Percentiles rank a stretch among this genome's conserved stretches.
phyloP scores from a whole-genome alignment of 306 rosid genomes.

The Cucurbita maxima region DNA sequence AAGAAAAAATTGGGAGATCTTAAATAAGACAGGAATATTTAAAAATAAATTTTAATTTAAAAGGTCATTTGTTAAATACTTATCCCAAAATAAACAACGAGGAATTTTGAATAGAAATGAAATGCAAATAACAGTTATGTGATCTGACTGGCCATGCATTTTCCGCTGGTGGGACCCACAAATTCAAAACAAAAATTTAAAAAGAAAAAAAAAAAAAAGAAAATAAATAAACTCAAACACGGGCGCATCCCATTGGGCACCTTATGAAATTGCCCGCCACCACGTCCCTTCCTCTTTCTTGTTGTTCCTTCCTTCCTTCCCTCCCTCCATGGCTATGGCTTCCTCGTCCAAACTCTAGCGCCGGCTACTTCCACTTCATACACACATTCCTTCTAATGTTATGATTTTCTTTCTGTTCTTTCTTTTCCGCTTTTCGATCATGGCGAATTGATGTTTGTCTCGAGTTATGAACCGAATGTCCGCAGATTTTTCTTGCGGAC shows the following conservation, averaged over 20 bases:
- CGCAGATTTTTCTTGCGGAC: neutral
- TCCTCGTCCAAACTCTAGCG: neutral
- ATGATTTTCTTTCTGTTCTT: neutral
- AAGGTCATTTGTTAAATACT: too few species aligned
- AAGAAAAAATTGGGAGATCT: too few species aligned
- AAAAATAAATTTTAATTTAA: too few species aligned
- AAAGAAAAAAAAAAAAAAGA: neutral
- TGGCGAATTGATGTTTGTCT: neutral
- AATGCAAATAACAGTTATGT: neutral
- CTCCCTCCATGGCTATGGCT: neutral
- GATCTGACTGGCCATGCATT: neutral
- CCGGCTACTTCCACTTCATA: neutral
- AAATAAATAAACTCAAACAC: neutral
- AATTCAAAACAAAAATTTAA: neutral
- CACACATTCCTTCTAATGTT: neutral
- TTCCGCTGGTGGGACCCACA: neutral
- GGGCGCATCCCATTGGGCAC: neutral
- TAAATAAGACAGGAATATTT: too few species aligned
- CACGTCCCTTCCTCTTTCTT: neutral
- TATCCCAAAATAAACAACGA: too few species aligned
- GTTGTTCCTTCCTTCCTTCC: neutral
- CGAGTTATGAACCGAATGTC: neutral
- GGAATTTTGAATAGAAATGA: too few species aligned
- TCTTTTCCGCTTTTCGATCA: neutral
- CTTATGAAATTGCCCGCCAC: constrained; percentile 2